Evolutionary conservation across 768 basidiomycete genomes (phyloP).

Genomic region (Strobilomyces dryophilus): DNA sequence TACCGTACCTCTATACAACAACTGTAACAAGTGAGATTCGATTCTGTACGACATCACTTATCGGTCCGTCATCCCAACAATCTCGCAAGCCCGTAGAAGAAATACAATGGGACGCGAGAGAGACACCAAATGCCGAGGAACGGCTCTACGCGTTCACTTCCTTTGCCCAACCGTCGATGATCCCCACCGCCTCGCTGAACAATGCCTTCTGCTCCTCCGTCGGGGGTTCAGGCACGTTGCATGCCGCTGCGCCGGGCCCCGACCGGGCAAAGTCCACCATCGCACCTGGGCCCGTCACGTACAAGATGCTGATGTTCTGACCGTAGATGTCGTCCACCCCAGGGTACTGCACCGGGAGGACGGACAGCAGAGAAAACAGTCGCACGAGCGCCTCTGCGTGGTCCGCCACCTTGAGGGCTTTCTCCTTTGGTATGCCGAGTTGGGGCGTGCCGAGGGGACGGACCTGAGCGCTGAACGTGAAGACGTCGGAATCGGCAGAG

Average conservation of each 20-base stretch:
- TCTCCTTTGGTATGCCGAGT: constrained; percentile 42
- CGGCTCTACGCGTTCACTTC: too few relatives aligned
- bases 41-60: too few relatives aligned
- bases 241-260: constrained; percentile 57
- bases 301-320: constrained; percentile 58
- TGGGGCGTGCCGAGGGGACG: constrained; percentile 47
- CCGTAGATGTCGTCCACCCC: constrained; percentile 64
- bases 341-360: constrained; percentile 34
- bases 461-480: constrained; percentile 45
- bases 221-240: constrained; percentile 39
- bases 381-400: constrained; percentile 18
- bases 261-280: constrained; percentile 9
- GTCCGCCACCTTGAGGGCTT: constrained; percentile 37
- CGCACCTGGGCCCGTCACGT: constrained; percentile 27
- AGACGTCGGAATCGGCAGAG: constrained; percentile 26
- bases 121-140: too few relatives aligned
- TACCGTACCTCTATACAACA: too few relatives aligned
- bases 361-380: constrained; percentile 56
- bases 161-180: constrained; percentile 20
- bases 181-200: constrained; percentile 67
- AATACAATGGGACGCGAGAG: too few relatives aligned
- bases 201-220: constrained; percentile 58
- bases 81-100: too few relatives aligned
- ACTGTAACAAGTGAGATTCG: too few relatives aligned
- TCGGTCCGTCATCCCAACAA: too few relatives aligned